Conservation (phyloP, 73 alveolate species). For the Uronychia setigera region DNA sequence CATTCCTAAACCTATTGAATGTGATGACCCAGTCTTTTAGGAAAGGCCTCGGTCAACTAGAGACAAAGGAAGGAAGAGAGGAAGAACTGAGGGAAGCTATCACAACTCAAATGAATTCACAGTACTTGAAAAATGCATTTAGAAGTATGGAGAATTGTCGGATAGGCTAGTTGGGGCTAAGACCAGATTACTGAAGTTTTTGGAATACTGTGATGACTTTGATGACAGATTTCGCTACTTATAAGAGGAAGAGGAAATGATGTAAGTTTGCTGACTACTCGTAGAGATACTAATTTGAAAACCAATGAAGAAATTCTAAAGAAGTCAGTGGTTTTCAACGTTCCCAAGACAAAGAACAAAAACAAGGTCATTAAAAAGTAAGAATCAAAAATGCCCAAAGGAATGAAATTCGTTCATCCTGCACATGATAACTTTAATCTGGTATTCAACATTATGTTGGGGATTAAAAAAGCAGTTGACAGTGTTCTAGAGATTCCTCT, state of each 20-base stretch:
- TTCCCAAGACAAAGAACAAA: neutral
- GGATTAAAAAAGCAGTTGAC: constrained; percentile 88
- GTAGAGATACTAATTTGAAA: neutral
- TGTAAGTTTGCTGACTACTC: neutral
- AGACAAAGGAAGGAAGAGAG: no score
- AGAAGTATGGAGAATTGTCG: neutral
- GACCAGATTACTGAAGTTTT: neutral
- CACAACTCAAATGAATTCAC: neutral
- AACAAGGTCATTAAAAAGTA: neutral
- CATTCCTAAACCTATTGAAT: no score
- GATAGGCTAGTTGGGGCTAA: neutral
- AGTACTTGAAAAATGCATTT: neutral
- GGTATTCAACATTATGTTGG: constrained; percentile 90
- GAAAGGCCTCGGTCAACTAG: no score
- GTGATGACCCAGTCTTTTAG: no score
- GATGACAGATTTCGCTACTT: neutral
- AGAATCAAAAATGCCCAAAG: neutral
- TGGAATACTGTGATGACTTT: neutral
- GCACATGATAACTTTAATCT: constrained; percentile 93
- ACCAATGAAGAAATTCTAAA: neutral
- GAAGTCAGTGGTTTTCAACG: neutral
- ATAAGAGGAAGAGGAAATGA: neutral
- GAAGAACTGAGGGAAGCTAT: no score
- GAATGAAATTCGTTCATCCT: constrained; percentile 57
- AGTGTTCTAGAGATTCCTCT: constrained; percentile 67